phyloP scores from a whole-genome alignment of 345 rosid species.

The Lepidium africanum region DNA sequence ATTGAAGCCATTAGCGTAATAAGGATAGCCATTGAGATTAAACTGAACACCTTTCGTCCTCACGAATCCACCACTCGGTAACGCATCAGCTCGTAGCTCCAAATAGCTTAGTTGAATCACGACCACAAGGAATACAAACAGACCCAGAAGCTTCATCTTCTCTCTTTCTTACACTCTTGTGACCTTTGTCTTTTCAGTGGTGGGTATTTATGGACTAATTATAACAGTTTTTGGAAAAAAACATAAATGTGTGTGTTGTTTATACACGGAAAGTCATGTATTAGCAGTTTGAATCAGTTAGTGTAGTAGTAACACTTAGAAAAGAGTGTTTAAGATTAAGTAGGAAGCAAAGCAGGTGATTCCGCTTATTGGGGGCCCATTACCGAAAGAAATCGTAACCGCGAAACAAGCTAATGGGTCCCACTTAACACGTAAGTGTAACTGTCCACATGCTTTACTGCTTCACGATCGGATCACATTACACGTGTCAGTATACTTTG shows the following conservation, averaged over 20 bases:
- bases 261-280: neutral
- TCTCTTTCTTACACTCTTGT: slow-evolving; percentile 8
- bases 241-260: neutral
- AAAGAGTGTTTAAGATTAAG: neutral
- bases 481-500: slow-evolving; percentile 2
- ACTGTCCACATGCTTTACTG: slow-evolving; percentile 15
- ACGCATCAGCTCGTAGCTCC: slow-evolving; percentile 24
- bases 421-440: slow-evolving; percentile 17
- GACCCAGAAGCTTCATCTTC: slow-evolving; percentile 38
- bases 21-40: slow-evolving; percentile 60
- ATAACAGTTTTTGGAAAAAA: neutral
- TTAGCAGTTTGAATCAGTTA: neutral
- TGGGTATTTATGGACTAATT: slow-evolving; percentile 21
- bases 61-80: slow-evolving; percentile 53
- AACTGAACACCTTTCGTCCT: slow-evolving; percentile 57
- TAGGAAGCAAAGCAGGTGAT: slow-evolving; percentile 20
- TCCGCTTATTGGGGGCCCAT: slow-evolving; percentile 14
- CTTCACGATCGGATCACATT: slow-evolving; percentile 9
- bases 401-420: slow-evolving; percentile 2
- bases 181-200: neutral
- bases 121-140: slow-evolving; percentile 28
- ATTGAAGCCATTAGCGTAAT: slow-evolving; percentile 83
- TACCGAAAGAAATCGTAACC: neutral
- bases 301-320: neutral
- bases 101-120: slow-evolving; percentile 27